phyloP scores from a whole-genome alignment of 1,139 yeast genomes.

The Candida sp. region DNA sequence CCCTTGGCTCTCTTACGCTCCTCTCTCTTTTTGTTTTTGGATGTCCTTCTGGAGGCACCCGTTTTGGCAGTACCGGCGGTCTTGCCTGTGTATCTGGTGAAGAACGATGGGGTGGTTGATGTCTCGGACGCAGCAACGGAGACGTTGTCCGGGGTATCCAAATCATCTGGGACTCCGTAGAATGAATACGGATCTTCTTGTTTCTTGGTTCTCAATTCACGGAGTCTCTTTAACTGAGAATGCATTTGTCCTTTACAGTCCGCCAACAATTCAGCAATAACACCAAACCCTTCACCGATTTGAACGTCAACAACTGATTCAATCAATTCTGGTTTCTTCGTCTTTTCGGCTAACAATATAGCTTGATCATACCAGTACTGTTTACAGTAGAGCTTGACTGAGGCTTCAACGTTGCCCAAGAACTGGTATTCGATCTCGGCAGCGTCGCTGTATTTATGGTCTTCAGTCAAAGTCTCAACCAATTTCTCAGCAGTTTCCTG shows the following conservation, averaged over 20 bases:
- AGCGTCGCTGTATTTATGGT: conserved; percentile 81
- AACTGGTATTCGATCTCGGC: conserved; percentile 75
- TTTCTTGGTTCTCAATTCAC: conserved; percentile 86
- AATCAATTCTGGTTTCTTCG: conserved; percentile 48
- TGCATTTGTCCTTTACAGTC: conserved; percentile 88
- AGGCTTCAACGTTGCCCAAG: conserved; percentile 61
- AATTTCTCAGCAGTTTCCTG: conserved; percentile 58
- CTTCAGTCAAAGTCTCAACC: conserved; percentile 62
- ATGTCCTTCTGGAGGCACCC: conserved; percentile 91
- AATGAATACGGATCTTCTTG: conserved; percentile 85
- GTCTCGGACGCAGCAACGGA: conserved; percentile 96
- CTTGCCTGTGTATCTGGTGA: conserved; percentile 95
- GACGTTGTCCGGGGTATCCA: conserved; percentile 89
- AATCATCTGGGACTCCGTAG: conserved; percentile 66
- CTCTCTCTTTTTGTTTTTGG: conserved; percentile 92
- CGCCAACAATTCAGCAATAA: conserved; percentile 84
- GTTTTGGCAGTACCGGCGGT: conserved; percentile 96
- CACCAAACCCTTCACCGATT: conserved; percentile 86
- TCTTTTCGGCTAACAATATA: conserved; percentile 59
- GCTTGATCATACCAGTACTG: conserved; percentile 82
- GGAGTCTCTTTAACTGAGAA: conserved; percentile 82
- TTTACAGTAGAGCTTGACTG: conserved; percentile 73
- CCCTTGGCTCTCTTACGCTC: conserved; percentile 97
- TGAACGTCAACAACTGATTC: conserved; percentile 71
- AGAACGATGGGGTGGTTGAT: conserved; percentile 89